Base-by-base conservation (phyloP, 352 stramenopile species). In the Globisporangium middletonii region DNA sequence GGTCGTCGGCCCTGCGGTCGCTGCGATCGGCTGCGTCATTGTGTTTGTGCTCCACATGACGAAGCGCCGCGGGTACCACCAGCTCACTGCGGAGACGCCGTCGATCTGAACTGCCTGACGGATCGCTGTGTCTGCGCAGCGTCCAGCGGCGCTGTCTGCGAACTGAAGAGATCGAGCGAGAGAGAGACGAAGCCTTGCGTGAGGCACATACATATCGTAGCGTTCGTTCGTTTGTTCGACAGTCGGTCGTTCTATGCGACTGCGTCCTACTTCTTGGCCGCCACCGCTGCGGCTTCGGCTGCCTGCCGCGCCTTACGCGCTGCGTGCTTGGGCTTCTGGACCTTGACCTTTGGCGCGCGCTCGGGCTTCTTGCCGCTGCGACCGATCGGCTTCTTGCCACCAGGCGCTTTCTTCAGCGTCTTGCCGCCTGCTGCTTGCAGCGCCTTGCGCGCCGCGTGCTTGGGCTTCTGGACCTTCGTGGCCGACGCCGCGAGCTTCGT, bases 271-370 rank as follows among this genome's bases (percentile, higher is more conserved):
- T 69, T 72, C 55, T 66, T 57, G 61, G 58, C 62, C 12, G 62
- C 57, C 23, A 23, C 23, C 3, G 63, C 57, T 13, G 60, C 68
- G 45, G 77, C 75, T 50, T 82, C 74, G 13, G 77, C 71, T 1
- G 72, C 68, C 72, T 80, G 64, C 30, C 73, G 73, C 2, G 77
- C 77, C 54, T 92, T 92, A 33, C 74, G 76, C 0, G 78, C 78
- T 5, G 78, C 76, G 56, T 89, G 74, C 67, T 90, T 92, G 2
- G 79, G 74, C 68, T 90, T 92, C 44, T 83, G 83, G 2, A 60
- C 57, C 64, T 86, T 85, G 8, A 59, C 26, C 42, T 79, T 77
- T 4, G 54, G 53, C 41, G 37, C 50, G 8, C 42, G 51, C 37
- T 67, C 46, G 9, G 11, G 50, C 37, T 60, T 61, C 50, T 75